Conservation (phyloP, 768 basidiomycete species). For the Pulveroboletus ravenelii region DNA sequence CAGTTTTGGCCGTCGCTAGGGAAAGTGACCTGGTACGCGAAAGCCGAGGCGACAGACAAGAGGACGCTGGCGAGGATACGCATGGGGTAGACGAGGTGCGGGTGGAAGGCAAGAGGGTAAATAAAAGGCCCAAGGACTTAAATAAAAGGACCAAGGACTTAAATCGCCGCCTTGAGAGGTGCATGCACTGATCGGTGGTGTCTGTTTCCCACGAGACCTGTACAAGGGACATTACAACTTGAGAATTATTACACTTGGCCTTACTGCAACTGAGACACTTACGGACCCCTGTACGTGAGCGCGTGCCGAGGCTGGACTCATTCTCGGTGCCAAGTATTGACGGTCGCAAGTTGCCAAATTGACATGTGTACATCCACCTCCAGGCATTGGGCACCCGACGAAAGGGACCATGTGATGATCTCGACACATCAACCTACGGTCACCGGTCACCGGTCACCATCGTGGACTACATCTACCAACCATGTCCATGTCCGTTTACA, state of each 20-base stretch:
- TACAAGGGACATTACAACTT: not conserved
- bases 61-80: slow-evolving; percentile 39
- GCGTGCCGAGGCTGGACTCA: too few relatives aligned
- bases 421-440: not conserved
- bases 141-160: slow-evolving; percentile 1
- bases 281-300: too few relatives aligned
- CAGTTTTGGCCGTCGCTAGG: slow-evolving; percentile 50
- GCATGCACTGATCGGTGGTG: not conserved
- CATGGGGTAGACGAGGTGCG: slow-evolving; percentile 33
- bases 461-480: not conserved
- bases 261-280: too few relatives aligned
- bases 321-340: too few relatives aligned
- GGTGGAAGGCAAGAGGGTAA: not conserved
- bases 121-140: not conserved
- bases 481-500: slow-evolving; percentile 8
- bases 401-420: not conserved
- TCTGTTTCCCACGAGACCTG: not conserved
- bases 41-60: slow-evolving; percentile 49
- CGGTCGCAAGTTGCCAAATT: not conserved
- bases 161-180: slow-evolving; percentile 9
- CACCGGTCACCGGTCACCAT: not conserved
- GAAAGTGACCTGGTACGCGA: slow-evolving; percentile 58
- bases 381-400: not conserved
- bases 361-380: not conserved
- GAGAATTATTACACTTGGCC: too few relatives aligned